Evolutionary conservation across 2,329 filamentous ascomycete species (phyloP).

Genomic region (Fusarium sp.): DNA sequence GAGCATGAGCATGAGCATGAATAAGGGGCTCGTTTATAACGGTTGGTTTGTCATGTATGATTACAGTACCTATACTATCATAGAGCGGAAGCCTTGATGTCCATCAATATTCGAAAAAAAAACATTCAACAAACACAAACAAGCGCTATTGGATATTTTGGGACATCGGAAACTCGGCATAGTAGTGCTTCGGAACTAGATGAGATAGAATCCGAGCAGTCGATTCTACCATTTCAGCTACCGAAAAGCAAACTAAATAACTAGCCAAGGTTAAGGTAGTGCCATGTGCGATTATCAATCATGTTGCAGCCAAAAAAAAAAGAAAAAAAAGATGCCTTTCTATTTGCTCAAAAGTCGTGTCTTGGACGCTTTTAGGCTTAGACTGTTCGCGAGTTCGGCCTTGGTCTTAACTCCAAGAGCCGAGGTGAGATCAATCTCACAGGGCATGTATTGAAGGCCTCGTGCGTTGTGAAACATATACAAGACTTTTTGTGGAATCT

Average conservation of each 20-base stretch:
- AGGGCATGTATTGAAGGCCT: too few species aligned
- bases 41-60: conserved; percentile 30
- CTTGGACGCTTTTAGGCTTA: conserved; percentile 9
- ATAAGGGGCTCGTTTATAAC: conserved; percentile 2
- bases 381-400: conserved; percentile 39
- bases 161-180: neutral
- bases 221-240: neutral
- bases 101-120: conserved; percentile 15
- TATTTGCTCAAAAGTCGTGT: neutral
- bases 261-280: too few species aligned
- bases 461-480: too few species aligned
- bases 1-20: conserved; percentile 11
- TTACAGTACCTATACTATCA: conserved; percentile 17
- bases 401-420: conserved; percentile 35
- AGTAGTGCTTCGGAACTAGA: neutral
- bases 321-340: neutral
- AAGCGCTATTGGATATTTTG: too few species aligned
- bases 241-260: too few species aligned
- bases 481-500: too few species aligned
- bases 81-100: conserved; percentile 30
- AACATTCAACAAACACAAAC: neutral
- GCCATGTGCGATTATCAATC: neutral
- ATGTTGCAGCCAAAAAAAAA: neutral
- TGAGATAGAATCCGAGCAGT: neutral
- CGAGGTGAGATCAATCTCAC: conserved; percentile 28